phyloP scores from a whole-genome alignment of 257 asterid genomes.

The Primulina eburnea region DNA sequence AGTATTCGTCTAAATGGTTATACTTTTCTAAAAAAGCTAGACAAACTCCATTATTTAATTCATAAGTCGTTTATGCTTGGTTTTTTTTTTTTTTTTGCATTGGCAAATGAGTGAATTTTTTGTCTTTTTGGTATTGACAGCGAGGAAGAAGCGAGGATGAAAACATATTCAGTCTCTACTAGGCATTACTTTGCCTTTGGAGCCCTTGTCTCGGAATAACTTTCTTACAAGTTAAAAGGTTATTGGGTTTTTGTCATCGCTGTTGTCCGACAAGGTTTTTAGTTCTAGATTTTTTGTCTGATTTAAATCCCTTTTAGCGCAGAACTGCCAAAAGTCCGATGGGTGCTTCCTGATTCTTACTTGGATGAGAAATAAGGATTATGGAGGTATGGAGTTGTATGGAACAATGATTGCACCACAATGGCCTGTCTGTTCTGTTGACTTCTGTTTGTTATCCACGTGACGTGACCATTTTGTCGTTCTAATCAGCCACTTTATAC shows the following conservation, averaged over 20 bases:
- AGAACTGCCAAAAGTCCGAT: slow-evolving; percentile 72
- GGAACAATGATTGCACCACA: not conserved
- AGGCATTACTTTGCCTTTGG: slow-evolving; percentile 92
- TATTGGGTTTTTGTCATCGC: not conserved
- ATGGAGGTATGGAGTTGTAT: slow-evolving; percentile 63
- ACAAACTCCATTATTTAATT: too few species aligned
- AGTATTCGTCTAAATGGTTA: too few species aligned
- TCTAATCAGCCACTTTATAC: not conserved
- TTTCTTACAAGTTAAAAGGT: slow-evolving; percentile 82
- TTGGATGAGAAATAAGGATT: slow-evolving; percentile 82
- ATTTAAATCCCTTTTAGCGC: slow-evolving; percentile 28
- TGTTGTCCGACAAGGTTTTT: not conserved
- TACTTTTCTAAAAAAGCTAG: too few species aligned
- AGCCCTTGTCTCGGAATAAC: slow-evolving; percentile 88
- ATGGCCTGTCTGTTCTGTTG: not conserved
- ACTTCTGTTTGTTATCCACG: not conserved
- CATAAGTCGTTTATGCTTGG: too few species aligned
- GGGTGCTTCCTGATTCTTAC: slow-evolving; percentile 99
- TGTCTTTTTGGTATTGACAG: slow-evolving; percentile 32
- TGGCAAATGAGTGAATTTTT: not conserved
- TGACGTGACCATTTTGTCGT: not conserved
- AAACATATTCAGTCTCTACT: slow-evolving; percentile 83
- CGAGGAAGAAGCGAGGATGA: slow-evolving; percentile 93
- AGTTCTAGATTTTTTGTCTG: not conserved
- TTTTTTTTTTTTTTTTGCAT: too few species aligned